Conservation (phyloP, 176 grass and related monocot genomes). For the Oryza glaberrima region DNA sequence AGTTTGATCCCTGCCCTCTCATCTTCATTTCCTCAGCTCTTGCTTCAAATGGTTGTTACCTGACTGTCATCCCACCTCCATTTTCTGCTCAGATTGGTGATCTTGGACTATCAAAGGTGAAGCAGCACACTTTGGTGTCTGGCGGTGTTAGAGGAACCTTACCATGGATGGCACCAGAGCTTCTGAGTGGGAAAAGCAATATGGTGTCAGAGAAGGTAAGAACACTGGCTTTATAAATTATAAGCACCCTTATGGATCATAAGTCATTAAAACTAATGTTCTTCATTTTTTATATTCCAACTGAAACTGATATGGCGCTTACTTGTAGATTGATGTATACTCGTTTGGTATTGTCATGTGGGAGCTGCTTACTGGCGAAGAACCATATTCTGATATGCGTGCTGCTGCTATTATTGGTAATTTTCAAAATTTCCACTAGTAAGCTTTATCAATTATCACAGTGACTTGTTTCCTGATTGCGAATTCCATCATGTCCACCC, state of each 20-base stretch:
- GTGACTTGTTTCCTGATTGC: conserved; percentile 29
- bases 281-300: conserved; percentile 20
- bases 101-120: conserved; percentile 97
- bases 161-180: conserved; percentile 99
- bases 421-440: not conserved
- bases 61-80: conserved; percentile 29
- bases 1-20: conserved; percentile 34
- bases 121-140: conserved; percentile 96
- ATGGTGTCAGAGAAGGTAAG: conserved; percentile 99
- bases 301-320: conserved; percentile 8
- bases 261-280: not conserved
- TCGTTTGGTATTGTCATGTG: conserved; percentile 98
- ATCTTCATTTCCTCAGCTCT: not conserved
- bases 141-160: conserved; percentile 98
- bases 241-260: not conserved
- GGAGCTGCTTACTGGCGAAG: conserved; percentile 95
- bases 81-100: conserved; percentile 79
- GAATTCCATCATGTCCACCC: not conserved
- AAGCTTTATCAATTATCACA: conserved; percentile 4
- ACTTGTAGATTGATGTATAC: conserved; percentile 86
- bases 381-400: conserved; percentile 90
- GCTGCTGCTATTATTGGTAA: conserved; percentile 90
- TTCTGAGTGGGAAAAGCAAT: conserved; percentile 88
- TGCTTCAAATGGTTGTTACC: not conserved
- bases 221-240: conserved; percentile 29